These are phyloP conservation scores for Aspergillus sp. DNA, from an alignment of 2,329 filamentous ascomycete genomes.

Conservation along the genomic window DNA sequence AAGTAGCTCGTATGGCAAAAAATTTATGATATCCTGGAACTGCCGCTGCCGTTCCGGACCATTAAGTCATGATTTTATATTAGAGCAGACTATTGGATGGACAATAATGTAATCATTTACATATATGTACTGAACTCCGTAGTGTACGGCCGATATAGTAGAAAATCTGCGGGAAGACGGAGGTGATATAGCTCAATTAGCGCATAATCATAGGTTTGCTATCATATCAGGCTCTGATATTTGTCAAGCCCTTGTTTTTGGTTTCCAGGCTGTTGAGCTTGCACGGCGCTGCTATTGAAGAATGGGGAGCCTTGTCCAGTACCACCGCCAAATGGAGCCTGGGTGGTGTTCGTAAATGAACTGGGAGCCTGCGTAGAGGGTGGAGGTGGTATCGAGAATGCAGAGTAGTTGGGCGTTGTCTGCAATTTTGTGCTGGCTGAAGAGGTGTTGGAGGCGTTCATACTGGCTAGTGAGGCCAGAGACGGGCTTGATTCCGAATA, in stretches of 20 bases:
- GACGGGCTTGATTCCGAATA: slow-evolving; percentile 18
- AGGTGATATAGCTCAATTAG: slow-evolving; percentile 4
- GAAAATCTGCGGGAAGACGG: slow-evolving; percentile 7
- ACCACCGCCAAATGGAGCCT: slow-evolving; percentile 17
- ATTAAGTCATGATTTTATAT: background rate
- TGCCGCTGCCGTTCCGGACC: background rate
- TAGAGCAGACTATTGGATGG: background rate
- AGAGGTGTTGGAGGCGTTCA: slow-evolving; percentile 21
- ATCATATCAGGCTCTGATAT: slow-evolving; percentile 56
- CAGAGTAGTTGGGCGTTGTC: slow-evolving; percentile 31
- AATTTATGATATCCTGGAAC: background rate
- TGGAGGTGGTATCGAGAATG: slow-evolving; percentile 45
- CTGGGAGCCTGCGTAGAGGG: slow-evolving; percentile 26
- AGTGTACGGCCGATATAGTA: background rate
- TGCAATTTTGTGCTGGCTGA: slow-evolving; percentile 18
- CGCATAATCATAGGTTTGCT: background rate
- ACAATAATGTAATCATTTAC: slow-evolving; percentile 14
- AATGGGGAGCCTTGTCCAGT: slow-evolving; percentile 24
- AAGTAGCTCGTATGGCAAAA: background rate
- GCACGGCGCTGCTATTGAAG: slow-evolving; percentile 19
- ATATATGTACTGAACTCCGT: slow-evolving; percentile 1
- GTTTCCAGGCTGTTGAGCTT: slow-evolving; percentile 24
- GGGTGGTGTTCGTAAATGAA: slow-evolving; percentile 20
- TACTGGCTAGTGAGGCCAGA: slow-evolving; percentile 26
- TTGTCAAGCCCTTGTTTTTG: slow-evolving; percentile 52